phyloP scores from a whole-genome alignment of 192 early-diverging fungal genomes.

The Linnemannia hyalina region DNA sequence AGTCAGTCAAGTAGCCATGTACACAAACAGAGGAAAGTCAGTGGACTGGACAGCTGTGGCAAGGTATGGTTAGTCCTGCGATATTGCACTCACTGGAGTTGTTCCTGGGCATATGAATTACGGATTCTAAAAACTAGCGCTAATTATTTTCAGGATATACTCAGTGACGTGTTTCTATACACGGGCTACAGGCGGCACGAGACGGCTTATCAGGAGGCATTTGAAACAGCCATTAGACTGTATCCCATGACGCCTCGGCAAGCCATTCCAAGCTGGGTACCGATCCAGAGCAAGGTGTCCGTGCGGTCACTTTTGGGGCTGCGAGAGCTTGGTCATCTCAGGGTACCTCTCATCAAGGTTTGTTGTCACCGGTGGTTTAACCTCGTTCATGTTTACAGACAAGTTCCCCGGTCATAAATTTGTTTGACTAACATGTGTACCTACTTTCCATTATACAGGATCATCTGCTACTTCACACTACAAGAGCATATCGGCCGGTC shows the following conservation, averaged over 20 bases:
- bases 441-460: conserved; percentile 10
- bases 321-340: conserved; percentile 6
- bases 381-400: background rate
- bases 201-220: conserved; percentile 6
- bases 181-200: conserved; percentile 11
- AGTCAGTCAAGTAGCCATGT: conserved; percentile 2
- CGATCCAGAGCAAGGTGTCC: conserved; percentile 4
- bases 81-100: background rate
- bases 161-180: conserved; percentile 3
- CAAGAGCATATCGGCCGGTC: conserved; percentile 15
- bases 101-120: too few relatives aligned
- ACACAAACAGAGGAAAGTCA: background rate
- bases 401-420: background rate
- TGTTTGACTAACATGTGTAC: background rate
- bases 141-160: background rate
- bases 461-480: background rate
- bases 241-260: background rate
- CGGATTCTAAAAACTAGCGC: background rate
- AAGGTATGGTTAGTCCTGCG: conserved; percentile 1
- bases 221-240: conserved; percentile 21
- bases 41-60: conserved; percentile 30
- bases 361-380: background rate
- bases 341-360: conserved; percentile 12
- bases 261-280: background rate
- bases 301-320: background rate